Evolutionary conservation across 2,329 filamentous ascomycete genomes (phyloP), one percentile per base, ranked within the genome.

Genomic region (Graphiopsis chlorocephala): DNA sequence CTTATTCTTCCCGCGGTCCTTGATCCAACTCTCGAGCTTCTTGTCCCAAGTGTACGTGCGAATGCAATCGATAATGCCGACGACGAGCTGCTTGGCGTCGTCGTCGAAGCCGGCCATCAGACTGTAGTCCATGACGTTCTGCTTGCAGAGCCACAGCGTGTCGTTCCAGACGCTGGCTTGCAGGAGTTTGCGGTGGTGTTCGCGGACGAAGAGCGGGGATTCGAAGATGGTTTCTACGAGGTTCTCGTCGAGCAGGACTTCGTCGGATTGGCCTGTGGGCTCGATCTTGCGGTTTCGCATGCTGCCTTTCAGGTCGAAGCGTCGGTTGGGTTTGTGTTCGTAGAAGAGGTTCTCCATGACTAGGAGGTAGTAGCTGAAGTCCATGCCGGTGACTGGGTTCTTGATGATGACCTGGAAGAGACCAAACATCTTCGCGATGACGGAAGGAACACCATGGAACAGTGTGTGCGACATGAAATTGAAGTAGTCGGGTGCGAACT

Each of bases 151-250:
- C 80, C 98, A 99, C 29, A 99, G 83, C 1, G 96, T 99, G 75
- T 99, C 96, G 75, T 99, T 99, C 88, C 93, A 98, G 2, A 99
- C 93, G 11, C 91, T 95, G 61, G 91, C 91, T 67, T 92, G 88
- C 33, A 99, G 86, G 14, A 98, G 84, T 76, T 96, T 97, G 81
- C 97, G 97, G 26, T 92, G 94, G 78, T 99, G 94, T 77, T 99
- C 95, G 55, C 96, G 88, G 11, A 94, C 90, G 76, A 99, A 99
- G 17, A 99, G 84, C 0, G 95, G 96, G 1, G 92, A 96, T 76
- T 99, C 95, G 72, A 97, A 99, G 68, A 99, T 98, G 76, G 96
- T 98, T 76, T 99, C 96, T 11, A 99, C 95, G 85, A 99, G 95
- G 78, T 99, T 99, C 75, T 99, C 96, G 74, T 99, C 95, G 1